Conservation (phyloP, 140 eudicot species). For the Anethum foeniculum region DNA sequence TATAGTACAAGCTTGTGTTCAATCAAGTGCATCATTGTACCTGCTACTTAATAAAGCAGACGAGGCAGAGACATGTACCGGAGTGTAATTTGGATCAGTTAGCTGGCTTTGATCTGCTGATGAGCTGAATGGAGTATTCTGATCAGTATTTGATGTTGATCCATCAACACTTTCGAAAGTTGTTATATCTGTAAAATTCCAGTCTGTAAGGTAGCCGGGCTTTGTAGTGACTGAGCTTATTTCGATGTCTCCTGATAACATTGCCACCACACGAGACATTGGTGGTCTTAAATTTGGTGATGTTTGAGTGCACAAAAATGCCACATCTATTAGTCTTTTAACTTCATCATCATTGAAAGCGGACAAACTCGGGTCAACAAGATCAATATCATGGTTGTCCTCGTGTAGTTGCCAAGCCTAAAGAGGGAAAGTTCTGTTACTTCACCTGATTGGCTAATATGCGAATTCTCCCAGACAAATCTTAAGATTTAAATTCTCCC, state of each 20-base stretch:
- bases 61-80: background rate
- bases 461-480: background rate
- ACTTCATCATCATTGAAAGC: slow-evolving; percentile 39
- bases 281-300: slow-evolving; percentile 57
- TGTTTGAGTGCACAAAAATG: slow-evolving; percentile 65
- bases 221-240: slow-evolving; percentile 28
- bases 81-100: background rate
- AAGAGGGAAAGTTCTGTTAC: background rate
- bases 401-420: slow-evolving; percentile 83
- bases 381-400: slow-evolving; percentile 32
- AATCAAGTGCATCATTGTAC: background rate
- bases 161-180: background rate
- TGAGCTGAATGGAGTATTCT: background rate
- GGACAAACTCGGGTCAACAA: slow-evolving; percentile 40
- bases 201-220: slow-evolving; percentile 53
- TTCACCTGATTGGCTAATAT: background rate
- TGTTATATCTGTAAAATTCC: slow-evolving; percentile 24
- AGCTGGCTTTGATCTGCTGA: background rate
- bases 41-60: background rate
- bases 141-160: background rate
- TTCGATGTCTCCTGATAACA: slow-evolving; percentile 66
- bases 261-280: slow-evolving; percentile 76
- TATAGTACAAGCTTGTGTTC: background rate
- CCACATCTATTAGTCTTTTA: slow-evolving; percentile 37
- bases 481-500: background rate